These are phyloP conservation scores for Trichomonas vaginalis DNA, from an alignment of 208 protist species.

Conservation along the genomic window DNA sequence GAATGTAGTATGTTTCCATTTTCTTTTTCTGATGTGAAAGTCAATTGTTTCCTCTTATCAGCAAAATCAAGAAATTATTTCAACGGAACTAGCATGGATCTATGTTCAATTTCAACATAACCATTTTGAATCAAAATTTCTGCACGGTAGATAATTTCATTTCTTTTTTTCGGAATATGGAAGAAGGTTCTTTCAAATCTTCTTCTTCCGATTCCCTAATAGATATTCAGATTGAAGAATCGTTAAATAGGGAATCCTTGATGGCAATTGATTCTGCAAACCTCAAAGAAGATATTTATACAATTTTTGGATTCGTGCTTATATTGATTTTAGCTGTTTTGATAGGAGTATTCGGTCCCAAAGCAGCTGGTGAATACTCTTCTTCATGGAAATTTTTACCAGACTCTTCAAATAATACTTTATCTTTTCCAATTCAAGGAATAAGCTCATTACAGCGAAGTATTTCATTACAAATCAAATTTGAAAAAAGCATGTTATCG, in stretches of 20 bases:
- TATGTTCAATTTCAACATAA: no score
- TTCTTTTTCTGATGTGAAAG: no score
- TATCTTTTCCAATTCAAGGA: neutral
- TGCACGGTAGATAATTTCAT: no score
- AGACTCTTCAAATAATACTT: neutral
- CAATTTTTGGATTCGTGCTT: neutral
- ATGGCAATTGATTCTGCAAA: neutral
- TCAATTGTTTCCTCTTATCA: no score
- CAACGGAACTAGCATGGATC: no score
- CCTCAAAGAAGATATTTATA: neutral
- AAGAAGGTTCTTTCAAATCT: no score
- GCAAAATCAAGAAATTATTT: no score
- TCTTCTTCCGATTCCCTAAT: neutral
- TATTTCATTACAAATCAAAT: neutral
- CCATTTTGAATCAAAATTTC: no score
- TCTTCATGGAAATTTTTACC: neutral
- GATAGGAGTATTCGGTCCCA: neutral
- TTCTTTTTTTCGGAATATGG: no score
- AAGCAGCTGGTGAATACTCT: neutral
- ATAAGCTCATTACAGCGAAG: neutral
- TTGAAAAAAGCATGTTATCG: neutral
- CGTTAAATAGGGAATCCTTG: neutral
- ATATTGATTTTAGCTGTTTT: neutral
- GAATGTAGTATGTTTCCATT: no score
- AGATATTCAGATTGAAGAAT: constrained; percentile 9